These are phyloP conservation scores for Sclerotinia sclerotiorum DNA, from an alignment of 2,329 filamentous ascomycete genomes.

Conservation along the genomic window DNA sequence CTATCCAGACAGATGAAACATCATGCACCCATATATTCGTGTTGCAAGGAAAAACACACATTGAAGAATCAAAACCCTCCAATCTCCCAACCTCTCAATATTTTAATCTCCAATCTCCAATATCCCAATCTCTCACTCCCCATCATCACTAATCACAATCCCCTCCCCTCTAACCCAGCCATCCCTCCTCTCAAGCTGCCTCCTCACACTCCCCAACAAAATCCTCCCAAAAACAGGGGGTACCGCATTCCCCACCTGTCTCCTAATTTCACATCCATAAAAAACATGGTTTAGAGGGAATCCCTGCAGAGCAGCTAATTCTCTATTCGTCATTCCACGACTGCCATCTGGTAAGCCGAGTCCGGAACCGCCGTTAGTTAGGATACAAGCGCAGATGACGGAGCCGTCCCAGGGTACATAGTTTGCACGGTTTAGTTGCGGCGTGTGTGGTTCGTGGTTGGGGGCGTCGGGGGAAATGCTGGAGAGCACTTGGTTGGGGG, in stretches of 20 bases:
- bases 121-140: not conserved
- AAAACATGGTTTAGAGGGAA: constrained; percentile 65
- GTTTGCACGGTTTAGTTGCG: not conserved
- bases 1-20: too few species aligned
- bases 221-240: constrained; percentile 56
- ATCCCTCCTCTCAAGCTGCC: constrained; percentile 27
- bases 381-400: constrained; percentile 54
- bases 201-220: constrained; percentile 25
- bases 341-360: constrained; percentile 64
- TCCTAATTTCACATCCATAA: constrained; percentile 45
- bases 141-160: not conserved
- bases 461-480: constrained; percentile 42
- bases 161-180: not conserved
- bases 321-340: constrained; percentile 63
- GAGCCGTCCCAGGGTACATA: constrained; percentile 47
- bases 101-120: too few species aligned
- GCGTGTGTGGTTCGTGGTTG: constrained; percentile 39
- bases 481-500: constrained; percentile 42
- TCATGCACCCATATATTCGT: not conserved
- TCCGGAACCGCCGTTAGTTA: constrained; percentile 55
- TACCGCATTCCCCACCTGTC: constrained; percentile 77
- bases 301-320: constrained; percentile 66
- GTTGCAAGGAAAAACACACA: not conserved
- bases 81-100: too few species aligned
- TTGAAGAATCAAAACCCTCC: not conserved